A percentile compares a stretch with the other conserved stretches of the same genome.
Evolutionary conservation across 257 asterid genomes (phyloP).

Genomic region (Solanum acaule): DNA sequence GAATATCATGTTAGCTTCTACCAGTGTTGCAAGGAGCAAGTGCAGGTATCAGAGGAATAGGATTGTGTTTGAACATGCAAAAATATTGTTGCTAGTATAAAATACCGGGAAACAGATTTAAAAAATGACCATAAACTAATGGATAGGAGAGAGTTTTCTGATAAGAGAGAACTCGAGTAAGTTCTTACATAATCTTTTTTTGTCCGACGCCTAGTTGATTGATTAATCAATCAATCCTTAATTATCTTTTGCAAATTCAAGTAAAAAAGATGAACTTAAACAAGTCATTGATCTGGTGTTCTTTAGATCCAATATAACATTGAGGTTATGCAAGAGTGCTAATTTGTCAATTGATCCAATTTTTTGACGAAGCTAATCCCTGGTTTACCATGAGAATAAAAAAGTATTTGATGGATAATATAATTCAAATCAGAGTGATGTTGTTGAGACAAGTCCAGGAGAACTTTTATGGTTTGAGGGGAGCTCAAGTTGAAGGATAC

Average conservation of each 20-base stretch:
- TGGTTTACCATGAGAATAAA: neutral
- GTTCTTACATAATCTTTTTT: neutral
- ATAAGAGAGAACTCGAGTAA: neutral
- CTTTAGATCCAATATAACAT: neutral
- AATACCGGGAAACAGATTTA: neutral
- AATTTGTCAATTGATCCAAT: neutral
- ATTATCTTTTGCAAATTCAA: neutral
- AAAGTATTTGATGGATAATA: neutral
- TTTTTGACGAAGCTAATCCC: neutral
- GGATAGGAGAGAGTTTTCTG: neutral
- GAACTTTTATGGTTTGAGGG: neutral
- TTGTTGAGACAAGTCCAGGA: neutral
- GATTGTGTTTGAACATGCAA: neutral
- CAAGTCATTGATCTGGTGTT: neutral
- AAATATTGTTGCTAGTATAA: neutral
- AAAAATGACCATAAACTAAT: neutral
- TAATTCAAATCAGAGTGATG: neutral
- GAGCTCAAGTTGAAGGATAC: neutral
- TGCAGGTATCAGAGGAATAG: neutral
- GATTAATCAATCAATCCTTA: neutral
- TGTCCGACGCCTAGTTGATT: neutral
- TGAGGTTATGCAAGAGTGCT: neutral
- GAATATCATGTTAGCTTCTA: neutral
- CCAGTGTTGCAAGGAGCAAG: neutral
- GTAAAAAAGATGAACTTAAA: neutral